Percentiles rank a stretch among this genome's conserved stretches.
Conservation (phyloP, 306 rosid genomes). For the Rosa multiflora region DNA sequence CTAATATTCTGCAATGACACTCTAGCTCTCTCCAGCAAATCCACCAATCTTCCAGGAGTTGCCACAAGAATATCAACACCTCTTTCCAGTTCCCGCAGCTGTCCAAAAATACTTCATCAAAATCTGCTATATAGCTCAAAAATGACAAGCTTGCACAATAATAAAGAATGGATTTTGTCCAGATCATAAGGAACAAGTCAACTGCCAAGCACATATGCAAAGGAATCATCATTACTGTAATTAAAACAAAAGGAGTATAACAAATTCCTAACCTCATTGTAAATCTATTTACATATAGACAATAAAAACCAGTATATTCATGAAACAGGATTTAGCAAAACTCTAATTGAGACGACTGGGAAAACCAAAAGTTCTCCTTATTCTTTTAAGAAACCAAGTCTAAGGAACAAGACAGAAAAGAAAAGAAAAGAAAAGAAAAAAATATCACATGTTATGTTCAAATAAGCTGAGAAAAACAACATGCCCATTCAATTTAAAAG, state of each 20-base stretch:
- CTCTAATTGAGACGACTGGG: neutral
- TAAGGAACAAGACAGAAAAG: too few species aligned
- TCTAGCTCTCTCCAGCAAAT: slow-evolving; percentile 85
- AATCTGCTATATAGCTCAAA: slow-evolving; percentile 7
- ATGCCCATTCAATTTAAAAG: too few species aligned
- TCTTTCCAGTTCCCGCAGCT: slow-evolving; percentile 90
- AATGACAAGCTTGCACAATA: neutral
- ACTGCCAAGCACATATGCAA: neutral
- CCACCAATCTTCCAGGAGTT: slow-evolving; percentile 94
- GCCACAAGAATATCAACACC: slow-evolving; percentile 97
- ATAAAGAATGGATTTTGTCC: neutral
- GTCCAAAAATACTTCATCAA: slow-evolving; percentile 29
- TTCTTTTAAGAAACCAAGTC: too few species aligned
- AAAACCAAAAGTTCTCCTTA: neutral
- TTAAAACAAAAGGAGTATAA: neutral
- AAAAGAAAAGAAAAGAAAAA: too few species aligned
- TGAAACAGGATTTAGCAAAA: neutral
- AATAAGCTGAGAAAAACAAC: neutral
- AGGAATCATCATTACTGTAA: neutral
- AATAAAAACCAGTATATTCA: neutral
- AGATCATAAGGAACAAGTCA: neutral
- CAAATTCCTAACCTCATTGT: neutral
- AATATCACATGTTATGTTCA: neutral
- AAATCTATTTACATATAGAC: neutral
- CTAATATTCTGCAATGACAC: slow-evolving; percentile 75